These are phyloP conservation scores for Emericellopsis cladophorae DNA, from an alignment of 2,329 filamentous ascomycete genomes.

Conservation along the genomic window DNA sequence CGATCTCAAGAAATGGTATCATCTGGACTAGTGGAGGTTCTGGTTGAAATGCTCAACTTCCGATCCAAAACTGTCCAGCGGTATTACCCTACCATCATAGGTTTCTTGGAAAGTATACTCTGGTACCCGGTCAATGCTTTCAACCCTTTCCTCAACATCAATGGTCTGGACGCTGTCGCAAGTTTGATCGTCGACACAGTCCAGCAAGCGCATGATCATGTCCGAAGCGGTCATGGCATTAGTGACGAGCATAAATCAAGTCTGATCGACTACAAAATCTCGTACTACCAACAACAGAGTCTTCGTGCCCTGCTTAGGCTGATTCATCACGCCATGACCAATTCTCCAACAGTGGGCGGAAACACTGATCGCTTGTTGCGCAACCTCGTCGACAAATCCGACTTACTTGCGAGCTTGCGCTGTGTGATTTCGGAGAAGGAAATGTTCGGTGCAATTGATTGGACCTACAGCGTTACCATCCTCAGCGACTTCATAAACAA, in stretches of 20 bases:
- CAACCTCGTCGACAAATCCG: constrained; percentile 88
- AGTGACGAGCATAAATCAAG: constrained; percentile 57
- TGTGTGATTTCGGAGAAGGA: constrained; percentile 69
- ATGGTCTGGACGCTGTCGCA: constrained; percentile 83
- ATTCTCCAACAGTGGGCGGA: constrained; percentile 52
- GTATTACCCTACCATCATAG: constrained; percentile 71
- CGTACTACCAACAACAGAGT: constrained; percentile 86
- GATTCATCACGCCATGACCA: constrained; percentile 88
- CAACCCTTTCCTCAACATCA: constrained; percentile 65
- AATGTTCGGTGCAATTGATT: constrained; percentile 82
- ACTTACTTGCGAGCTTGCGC: constrained; percentile 66
- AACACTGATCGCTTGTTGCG: constrained; percentile 83
- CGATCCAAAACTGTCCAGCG: constrained; percentile 72
- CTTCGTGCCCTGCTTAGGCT: constrained; percentile 93
- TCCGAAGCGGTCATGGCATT: constrained; percentile 60
- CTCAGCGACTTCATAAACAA: constrained; percentile 97
- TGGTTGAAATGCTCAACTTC: constrained; percentile 78
- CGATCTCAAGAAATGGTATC: constrained; percentile 76
- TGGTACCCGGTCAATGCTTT: constrained; percentile 79
- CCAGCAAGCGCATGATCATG: constrained; percentile 51
- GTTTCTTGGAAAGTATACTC: constrained; percentile 79
- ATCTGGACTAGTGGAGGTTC: constrained; percentile 77
- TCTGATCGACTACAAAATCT: constrained; percentile 84
- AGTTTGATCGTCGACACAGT: constrained; percentile 74
- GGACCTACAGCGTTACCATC: constrained; percentile 88